A percentile compares a stretch with the other conserved stretches of the same genome.
Conservation (phyloP, 352 stramenopile species). For the Albugo candida region DNA sequence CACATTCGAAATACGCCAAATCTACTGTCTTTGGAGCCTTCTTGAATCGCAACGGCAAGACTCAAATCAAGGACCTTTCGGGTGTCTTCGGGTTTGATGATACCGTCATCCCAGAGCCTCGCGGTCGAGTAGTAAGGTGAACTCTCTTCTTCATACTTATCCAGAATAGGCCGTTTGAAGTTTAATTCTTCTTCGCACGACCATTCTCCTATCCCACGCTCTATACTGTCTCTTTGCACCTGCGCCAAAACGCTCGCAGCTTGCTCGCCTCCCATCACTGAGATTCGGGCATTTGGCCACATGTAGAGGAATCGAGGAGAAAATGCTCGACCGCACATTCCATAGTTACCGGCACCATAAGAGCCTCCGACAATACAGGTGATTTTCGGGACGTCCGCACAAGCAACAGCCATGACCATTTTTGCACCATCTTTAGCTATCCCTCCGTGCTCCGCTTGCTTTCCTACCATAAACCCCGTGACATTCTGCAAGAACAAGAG, state of each 20-base stretch:
- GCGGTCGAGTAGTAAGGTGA: conserved; percentile 91
- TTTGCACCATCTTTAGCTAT: conserved; percentile 95
- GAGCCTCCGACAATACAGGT: conserved; percentile 93
- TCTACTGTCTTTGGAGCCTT: conserved; percentile 64
- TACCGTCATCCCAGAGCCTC: conserved; percentile 95
- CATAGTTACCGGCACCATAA: conserved; percentile 94
- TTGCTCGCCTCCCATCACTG: conserved; percentile 96
- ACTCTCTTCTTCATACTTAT: conserved; percentile 91
- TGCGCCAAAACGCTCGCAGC: conserved; percentile 91
- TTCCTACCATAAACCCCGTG: conserved; percentile 95
- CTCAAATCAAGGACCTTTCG: conserved; percentile 66
- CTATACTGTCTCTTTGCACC: conserved; percentile 82
- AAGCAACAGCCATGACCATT: conserved; percentile 89
- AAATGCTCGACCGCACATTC: conserved; percentile 95
- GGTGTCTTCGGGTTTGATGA: conserved; percentile 94
- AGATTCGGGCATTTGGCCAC: conserved; percentile 94
- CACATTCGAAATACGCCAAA: conserved; percentile 97
- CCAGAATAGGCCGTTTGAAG: conserved; percentile 90
- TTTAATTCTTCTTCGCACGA: conserved; percentile 63
- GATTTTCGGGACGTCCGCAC: conserved; percentile 92
- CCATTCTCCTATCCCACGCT: conserved; percentile 43
- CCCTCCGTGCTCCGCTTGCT: conserved; percentile 91
- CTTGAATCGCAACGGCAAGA: conserved; percentile 51
- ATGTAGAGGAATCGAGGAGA: conserved; percentile 94
- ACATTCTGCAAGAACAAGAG: conserved; percentile 98